Percentiles rank a stretch among this genome's conserved stretches.
Evolutionary conservation across 2,329 filamentous ascomycete species (phyloP).

Genomic region (Ophiostoma novo-ulmi): DNA sequence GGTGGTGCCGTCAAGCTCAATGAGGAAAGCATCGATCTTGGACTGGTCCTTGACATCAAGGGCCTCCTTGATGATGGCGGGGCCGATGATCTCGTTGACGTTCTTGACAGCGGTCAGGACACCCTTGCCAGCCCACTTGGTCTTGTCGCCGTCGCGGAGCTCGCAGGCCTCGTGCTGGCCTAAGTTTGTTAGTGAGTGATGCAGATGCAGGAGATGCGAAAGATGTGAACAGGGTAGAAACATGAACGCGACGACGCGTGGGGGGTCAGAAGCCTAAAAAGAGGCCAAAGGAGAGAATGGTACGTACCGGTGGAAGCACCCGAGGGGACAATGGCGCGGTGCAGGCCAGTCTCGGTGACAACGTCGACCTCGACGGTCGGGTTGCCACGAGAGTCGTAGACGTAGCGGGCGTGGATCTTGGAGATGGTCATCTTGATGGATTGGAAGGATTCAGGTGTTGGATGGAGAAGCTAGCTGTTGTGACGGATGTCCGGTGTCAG

Average conservation of each 20-base stretch:
- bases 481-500: conserved; percentile 22
- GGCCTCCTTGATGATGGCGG: conserved; percentile 74
- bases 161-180: conserved; percentile 87
- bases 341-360: conserved; percentile 90
- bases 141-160: conserved; percentile 84
- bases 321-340: conserved; percentile 95
- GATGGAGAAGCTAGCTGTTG: conserved; percentile 13
- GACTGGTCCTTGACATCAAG: conserved; percentile 83
- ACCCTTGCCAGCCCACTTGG: conserved; percentile 82
- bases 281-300: neutral
- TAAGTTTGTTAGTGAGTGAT: conserved; percentile 35
- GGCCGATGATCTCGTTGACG: conserved; percentile 76
- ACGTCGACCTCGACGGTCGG: conserved; percentile 98
- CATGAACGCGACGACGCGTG: neutral
- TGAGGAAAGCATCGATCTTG: conserved; percentile 77
- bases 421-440: conserved; percentile 72
- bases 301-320: conserved; percentile 86
- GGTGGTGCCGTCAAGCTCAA: conserved; percentile 73
- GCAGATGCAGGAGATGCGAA: neutral
- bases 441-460: conserved; percentile 8
- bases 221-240: too few species aligned
- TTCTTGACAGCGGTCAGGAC: conserved; percentile 81
- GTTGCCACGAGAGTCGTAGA: conserved; percentile 98
- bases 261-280: neutral
- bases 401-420: conserved; percentile 86